Percentiles rank a stretch among this genome's conserved stretches.
Evolutionary conservation across 2,329 filamentous ascomycete species (phyloP).

Genomic region (Intubia oerlemansii): DNA sequence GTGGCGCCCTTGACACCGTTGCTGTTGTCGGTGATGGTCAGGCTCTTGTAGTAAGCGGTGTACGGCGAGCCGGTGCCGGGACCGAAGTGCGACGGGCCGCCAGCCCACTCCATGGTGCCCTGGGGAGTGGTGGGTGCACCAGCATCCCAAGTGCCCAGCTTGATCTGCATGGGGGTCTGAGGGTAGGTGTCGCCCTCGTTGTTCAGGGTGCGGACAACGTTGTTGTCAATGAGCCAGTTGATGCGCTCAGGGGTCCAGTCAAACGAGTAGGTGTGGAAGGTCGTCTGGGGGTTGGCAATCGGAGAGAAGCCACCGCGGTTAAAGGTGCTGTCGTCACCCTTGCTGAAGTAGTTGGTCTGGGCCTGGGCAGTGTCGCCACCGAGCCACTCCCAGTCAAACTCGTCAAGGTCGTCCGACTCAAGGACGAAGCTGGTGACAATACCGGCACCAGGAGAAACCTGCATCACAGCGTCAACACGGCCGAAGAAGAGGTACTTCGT

Average conservation of each 20-base stretch:
- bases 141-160: constrained; percentile 36
- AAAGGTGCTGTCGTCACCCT: constrained; percentile 49
- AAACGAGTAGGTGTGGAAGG: constrained; percentile 43
- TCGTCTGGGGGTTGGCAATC: constrained; percentile 29
- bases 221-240: constrained; percentile 36
- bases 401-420: constrained; percentile 77
- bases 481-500: constrained; percentile 96
- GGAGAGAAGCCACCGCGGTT: constrained; percentile 44
- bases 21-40: constrained; percentile 31
- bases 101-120: constrained; percentile 47
- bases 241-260: constrained; percentile 41
- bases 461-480: constrained; percentile 56
- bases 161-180: constrained; percentile 47
- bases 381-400: constrained; percentile 95
- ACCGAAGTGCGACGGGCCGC: constrained; percentile 31
- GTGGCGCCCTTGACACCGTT: constrained; percentile 25
- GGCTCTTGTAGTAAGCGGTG: constrained; percentile 32
- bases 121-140: constrained; percentile 23
- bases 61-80: constrained; percentile 27
- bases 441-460: constrained; percentile 59
- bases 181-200: constrained; percentile 36
- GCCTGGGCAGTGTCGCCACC: constrained; percentile 54
- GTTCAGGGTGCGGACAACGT: constrained; percentile 22
- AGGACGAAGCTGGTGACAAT: constrained; percentile 81
- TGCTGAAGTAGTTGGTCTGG: constrained; percentile 73